phyloP scores from a whole-genome alignment of 2,329 filamentous ascomycete genomes.

The Colletotrichum sojae region DNA sequence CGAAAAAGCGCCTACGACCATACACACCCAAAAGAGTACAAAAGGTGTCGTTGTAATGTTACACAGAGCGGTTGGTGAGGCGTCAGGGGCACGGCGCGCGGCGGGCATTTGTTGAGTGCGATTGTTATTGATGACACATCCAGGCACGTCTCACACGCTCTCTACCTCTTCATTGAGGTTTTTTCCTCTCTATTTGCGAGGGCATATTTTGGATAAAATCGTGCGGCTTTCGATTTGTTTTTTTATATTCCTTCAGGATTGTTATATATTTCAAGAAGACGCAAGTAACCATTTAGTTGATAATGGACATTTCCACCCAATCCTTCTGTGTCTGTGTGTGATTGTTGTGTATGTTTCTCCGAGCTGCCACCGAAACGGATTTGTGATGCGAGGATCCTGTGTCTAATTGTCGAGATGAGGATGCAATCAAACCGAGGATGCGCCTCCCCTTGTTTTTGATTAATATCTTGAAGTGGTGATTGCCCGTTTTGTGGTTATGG shows the following conservation, averaged over 20 bases:
- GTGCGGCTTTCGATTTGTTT: background rate
- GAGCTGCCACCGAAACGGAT: background rate
- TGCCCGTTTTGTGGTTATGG: too few species aligned
- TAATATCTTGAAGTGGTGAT: too few species aligned
- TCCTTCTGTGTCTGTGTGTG: background rate
- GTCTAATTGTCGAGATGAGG: too few species aligned
- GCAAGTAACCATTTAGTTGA: conserved; percentile 36
- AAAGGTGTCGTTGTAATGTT: conserved; percentile 27
- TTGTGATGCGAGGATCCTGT: background rate
- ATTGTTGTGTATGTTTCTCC: too few species aligned
- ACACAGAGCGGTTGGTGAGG: conserved; percentile 1
- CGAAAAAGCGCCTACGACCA: background rate
- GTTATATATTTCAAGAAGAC: conserved; percentile 33
- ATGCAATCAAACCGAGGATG: too few species aligned
- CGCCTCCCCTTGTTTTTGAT: too few species aligned
- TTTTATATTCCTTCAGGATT: conserved; percentile 7
- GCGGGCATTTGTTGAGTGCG: conserved; percentile 26
- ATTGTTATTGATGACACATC: conserved; percentile 25
- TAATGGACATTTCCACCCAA: conserved; percentile 25
- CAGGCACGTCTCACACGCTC: conserved; percentile 7
- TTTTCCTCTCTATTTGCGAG: conserved; percentile 10
- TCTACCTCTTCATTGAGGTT: background rate
- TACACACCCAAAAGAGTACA: conserved; percentile 1
- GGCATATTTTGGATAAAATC: conserved; percentile 11
- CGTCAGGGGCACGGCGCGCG: conserved; percentile 13